Evolutionary conservation across 345 rosid genomes (phyloP).

Genomic region (Cardamine resedifolia): DNA sequence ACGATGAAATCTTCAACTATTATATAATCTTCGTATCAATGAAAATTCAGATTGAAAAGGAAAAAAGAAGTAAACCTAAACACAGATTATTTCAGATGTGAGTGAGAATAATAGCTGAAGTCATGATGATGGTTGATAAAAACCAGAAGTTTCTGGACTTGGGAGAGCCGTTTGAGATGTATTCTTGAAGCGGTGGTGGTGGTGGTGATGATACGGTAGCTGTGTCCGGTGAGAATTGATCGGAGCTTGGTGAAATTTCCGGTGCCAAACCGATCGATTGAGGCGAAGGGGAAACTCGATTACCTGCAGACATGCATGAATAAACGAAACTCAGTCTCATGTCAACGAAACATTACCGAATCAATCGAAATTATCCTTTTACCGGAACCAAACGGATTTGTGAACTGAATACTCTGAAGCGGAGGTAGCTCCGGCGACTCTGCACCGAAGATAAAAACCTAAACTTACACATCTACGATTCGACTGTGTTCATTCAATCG

Average conservation of each 20-base stretch:
- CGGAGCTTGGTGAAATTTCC: constrained; percentile 31
- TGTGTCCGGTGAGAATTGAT: constrained; percentile 28
- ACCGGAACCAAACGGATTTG: constrained; percentile 43
- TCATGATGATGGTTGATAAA: constrained; percentile 1
- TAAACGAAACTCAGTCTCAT: constrained; percentile 13
- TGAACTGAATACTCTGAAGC: constrained; percentile 38
- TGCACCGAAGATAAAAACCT: constrained; percentile 28
- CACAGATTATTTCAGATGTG: constrained; percentile 14
- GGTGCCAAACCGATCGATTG: constrained; percentile 28
- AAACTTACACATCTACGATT: neutral
- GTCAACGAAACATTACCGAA: constrained; percentile 4
- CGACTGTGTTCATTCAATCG: neutral
- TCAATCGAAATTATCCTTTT: neutral
- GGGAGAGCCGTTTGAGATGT: neutral
- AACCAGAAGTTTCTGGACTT: constrained; percentile 23
- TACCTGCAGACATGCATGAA: constrained; percentile 33
- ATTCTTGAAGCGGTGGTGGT: neutral
- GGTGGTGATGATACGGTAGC: constrained; percentile 27
- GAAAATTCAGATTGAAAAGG: neutral
- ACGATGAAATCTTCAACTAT: too few species aligned
- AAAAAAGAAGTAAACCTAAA: neutral
- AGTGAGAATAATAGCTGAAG: constrained; percentile 5
- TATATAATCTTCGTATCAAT: too few species aligned
- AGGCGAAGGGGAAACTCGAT: constrained; percentile 19
- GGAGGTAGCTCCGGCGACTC: constrained; percentile 52